Percentiles rank a stretch among this genome's conserved stretches.
phyloP scores from a whole-genome alignment of 2,329 filamentous ascomycete species.

The Botrytis fabae region DNA sequence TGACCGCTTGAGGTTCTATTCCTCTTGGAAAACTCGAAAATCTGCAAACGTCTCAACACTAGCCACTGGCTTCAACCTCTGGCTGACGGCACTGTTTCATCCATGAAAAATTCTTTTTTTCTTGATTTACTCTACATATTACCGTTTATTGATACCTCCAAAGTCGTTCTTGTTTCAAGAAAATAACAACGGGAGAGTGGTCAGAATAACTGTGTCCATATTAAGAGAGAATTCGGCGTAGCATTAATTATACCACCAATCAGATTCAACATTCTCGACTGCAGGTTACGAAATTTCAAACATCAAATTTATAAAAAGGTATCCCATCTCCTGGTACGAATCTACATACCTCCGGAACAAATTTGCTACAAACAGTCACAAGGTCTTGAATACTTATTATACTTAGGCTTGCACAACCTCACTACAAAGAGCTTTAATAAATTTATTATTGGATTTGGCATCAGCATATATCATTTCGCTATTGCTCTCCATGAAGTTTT shows the following conservation, averaged over 20 bases:
- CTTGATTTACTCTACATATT: too few relatives aligned
- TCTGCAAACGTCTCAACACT: too few relatives aligned
- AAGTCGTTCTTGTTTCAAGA: too few relatives aligned
- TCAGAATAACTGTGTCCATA: too few relatives aligned
- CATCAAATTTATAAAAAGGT: not conserved
- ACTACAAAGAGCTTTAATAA: not conserved
- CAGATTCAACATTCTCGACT: not conserved
- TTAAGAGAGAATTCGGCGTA: not conserved
- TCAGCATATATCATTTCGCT: not conserved
- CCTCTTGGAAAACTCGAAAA: too few relatives aligned
- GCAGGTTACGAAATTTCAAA: not conserved
- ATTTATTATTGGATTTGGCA: not conserved
- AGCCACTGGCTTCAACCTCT: accelerated
- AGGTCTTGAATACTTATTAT: not conserved
- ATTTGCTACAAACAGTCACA: not conserved
- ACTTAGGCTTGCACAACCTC: not conserved
- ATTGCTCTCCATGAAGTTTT: not conserved
- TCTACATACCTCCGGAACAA: too few relatives aligned
- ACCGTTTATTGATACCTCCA: too few relatives aligned
- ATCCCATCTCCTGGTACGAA: not conserved
- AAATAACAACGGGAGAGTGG: too few relatives aligned
- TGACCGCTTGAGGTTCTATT: too few relatives aligned
- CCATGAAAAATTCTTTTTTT: accelerated
- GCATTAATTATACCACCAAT: accelerated
- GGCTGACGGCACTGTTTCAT: too few relatives aligned